A percentile compares a stretch with the other conserved stretches of the same genome.
Evolutionary conservation across 140 eudicot genomes (phyloP).

Genomic region (Erigeron philadelphicus): DNA sequence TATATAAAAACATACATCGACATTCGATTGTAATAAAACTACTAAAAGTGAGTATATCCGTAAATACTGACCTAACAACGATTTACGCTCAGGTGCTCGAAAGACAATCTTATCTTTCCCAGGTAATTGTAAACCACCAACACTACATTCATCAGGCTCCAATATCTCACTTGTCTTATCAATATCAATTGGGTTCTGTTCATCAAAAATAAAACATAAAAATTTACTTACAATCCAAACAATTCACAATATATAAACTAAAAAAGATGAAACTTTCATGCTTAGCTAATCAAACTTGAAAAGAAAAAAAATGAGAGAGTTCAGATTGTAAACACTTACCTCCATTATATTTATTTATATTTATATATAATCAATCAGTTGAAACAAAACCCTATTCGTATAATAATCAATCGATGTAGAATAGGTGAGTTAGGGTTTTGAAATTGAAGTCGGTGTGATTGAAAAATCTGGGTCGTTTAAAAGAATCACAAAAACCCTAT

Average conservation of each 20-base stretch:
- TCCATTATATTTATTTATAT: too few species aligned
- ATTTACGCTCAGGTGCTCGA: constrained; percentile 53
- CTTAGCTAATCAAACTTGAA: too few species aligned
- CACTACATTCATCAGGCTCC: constrained; percentile 45
- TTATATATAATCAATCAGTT: too few species aligned
- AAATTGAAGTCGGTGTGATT: too few species aligned
- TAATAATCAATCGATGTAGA: too few species aligned
- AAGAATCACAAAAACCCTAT: too few species aligned
- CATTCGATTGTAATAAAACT: background rate
- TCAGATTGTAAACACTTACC: too few species aligned
- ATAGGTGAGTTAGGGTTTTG: too few species aligned
- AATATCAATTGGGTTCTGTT: constrained; percentile 36
- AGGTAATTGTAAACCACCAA: constrained; percentile 57
- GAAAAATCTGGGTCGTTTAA: too few species aligned
- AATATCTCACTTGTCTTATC: constrained; percentile 42
- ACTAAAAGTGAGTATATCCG: background rate
- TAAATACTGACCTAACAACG: constrained; percentile 45
- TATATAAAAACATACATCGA: background rate
- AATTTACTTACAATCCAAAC: background rate
- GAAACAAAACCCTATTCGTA: too few species aligned
- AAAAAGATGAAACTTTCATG: too few species aligned
- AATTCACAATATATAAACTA: background rate
- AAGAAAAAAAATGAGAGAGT: too few species aligned
- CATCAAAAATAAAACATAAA: background rate
- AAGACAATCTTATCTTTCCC: constrained; percentile 59